phyloP scores from a whole-genome alignment of 2,329 filamentous ascomycete species.

The Ramichloridium luteum region DNA sequence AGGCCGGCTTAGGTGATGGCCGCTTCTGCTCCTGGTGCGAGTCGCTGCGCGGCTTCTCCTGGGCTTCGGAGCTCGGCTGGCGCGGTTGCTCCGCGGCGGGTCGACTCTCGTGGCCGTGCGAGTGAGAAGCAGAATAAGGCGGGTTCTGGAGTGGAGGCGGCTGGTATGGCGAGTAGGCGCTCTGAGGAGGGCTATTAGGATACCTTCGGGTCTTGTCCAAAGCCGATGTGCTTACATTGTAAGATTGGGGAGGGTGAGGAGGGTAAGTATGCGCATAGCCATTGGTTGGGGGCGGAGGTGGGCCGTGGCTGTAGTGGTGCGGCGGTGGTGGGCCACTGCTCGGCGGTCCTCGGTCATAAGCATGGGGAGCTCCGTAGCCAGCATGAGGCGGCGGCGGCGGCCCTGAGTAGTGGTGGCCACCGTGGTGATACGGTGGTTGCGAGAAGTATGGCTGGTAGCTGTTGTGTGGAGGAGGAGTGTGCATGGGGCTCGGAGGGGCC shows the following conservation, averaged over 20 bases:
- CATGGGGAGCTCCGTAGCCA: conserved; percentile 15
- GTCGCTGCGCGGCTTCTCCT: conserved; percentile 5
- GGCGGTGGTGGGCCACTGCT: conserved; percentile 31
- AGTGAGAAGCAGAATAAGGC: conserved; percentile 9
- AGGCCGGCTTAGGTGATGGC: conserved; percentile 7
- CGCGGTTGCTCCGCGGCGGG: not conserved
- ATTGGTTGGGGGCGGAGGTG: conserved; percentile 23
- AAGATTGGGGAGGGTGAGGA: conserved; percentile 14
- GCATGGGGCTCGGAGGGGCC: conserved; percentile 33
- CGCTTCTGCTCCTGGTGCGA: conserved; percentile 7
- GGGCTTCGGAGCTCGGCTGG: conserved; percentile 1
- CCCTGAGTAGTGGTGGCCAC: conserved; percentile 14
- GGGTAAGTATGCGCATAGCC: conserved; percentile 15
- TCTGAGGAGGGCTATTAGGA: too few species aligned
- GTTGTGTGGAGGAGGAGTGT: conserved; percentile 26
- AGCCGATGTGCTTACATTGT: conserved; percentile 8
- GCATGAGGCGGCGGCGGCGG: conserved; percentile 20
- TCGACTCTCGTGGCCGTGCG: conserved; percentile 1
- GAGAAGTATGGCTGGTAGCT: conserved; percentile 25
- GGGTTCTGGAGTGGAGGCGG: conserved; percentile 13
- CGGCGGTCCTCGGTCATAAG: conserved; percentile 29
- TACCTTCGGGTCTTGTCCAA: too few species aligned
- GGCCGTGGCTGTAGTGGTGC: conserved; percentile 24
- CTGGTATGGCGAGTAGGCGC: conserved; percentile 10
- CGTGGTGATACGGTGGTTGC: conserved; percentile 16